Conservation (phyloP, 2,329 filamentous ascomycete species). For the Fusarium sp. region DNA sequence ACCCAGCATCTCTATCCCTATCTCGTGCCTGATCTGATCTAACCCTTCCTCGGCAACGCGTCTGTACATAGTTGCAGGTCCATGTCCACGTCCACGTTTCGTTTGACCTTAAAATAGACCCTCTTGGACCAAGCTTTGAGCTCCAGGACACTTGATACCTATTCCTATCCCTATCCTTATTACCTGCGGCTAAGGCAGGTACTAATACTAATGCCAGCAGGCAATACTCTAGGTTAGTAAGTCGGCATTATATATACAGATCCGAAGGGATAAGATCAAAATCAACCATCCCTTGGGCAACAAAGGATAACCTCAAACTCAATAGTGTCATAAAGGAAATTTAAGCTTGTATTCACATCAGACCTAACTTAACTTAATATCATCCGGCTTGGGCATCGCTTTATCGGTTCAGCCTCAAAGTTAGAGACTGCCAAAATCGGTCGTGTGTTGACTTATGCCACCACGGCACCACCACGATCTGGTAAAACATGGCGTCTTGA, state of each 20-base stretch:
- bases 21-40: conserved; percentile 26
- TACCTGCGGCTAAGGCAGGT: no score
- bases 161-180: no score
- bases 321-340: neutral
- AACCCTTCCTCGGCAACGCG: conserved; percentile 2
- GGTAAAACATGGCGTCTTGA: conserved; percentile 31
- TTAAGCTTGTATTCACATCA: neutral
- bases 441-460: conserved; percentile 9
- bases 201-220: no score
- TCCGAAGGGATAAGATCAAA: no score
- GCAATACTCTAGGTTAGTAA: no score
- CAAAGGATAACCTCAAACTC: neutral
- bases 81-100: neutral
- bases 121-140: conserved; percentile 6
- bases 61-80: neutral
- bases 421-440: neutral
- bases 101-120: conserved; percentile 33
- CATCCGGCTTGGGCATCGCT: conserved; percentile 3
- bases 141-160: neutral
- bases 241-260: no score
- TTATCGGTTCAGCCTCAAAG: neutral
- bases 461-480: conserved; percentile 19
- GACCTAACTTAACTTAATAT: neutral
- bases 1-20: neutral
- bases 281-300: neutral